Percentiles rank a stretch among this genome's conserved stretches.
Evolutionary conservation across 2,329 filamentous ascomycete genomes (phyloP).

Genomic region (Acrocalymma vagum): DNA sequence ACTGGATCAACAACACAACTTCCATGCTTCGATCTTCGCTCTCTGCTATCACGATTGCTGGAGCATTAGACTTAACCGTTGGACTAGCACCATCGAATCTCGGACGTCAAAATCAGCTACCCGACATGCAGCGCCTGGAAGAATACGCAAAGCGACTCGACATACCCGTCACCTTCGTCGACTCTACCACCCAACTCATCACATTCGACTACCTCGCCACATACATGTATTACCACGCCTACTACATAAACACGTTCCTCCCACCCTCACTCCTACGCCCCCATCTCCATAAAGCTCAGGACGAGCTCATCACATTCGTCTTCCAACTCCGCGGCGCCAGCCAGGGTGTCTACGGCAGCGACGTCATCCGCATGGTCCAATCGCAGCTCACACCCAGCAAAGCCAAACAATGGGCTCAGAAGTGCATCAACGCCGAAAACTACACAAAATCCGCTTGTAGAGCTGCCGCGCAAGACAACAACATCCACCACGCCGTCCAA

Average conservation of each 20-base stretch:
- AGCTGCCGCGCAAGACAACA: slow-evolving; percentile 22
- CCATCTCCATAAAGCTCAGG: slow-evolving; percentile 35
- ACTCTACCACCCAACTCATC: slow-evolving; percentile 31
- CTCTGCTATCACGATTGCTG: slow-evolving; percentile 32
- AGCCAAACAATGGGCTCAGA: slow-evolving; percentile 30
- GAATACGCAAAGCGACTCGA: slow-evolving; percentile 30
- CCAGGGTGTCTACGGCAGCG: slow-evolving; percentile 22
- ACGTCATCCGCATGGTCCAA: slow-evolving; percentile 30
- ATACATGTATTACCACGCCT: slow-evolving; percentile 43
- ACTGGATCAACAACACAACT: slow-evolving; percentile 39
- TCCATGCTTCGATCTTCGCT: slow-evolving; percentile 28
- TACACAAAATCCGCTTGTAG: slow-evolving; percentile 32
- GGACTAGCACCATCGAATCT: slow-evolving; percentile 28
- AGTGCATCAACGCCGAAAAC: slow-evolving; percentile 26
- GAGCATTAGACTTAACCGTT: slow-evolving; percentile 24
- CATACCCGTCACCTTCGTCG: slow-evolving; percentile 40
- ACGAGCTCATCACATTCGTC: slow-evolving; percentile 36
- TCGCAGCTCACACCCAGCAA: slow-evolving; percentile 27
- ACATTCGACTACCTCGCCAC: slow-evolving; percentile 25
- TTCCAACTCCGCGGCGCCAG: slow-evolving; percentile 36
- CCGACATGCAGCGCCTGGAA: slow-evolving; percentile 31
- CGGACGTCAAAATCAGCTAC: slow-evolving; percentile 29
- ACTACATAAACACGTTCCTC: slow-evolving; percentile 41
- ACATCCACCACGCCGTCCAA: slow-evolving; percentile 34
- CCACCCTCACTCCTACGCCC: slow-evolving; percentile 21